phyloP scores from a whole-genome alignment of 2,329 filamentous ascomycete genomes.

The Xylariaceae sp. region DNA sequence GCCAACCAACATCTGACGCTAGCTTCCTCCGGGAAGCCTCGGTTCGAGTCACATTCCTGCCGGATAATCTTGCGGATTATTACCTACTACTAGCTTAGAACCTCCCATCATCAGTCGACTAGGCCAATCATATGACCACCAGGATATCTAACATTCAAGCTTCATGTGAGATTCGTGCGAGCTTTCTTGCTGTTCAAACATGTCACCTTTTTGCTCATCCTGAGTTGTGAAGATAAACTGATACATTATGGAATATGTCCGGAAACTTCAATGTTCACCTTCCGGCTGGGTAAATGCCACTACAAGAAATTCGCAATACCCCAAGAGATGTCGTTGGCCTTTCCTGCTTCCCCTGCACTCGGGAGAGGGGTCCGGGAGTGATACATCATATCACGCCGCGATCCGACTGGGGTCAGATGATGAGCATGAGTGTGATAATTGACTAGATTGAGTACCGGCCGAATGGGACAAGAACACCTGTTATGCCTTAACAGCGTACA shows the following conservation, averaged over 20 bases:
- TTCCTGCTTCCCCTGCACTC: background rate
- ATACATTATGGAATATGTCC: no score
- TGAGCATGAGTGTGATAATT: background rate
- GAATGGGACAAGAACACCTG: background rate
- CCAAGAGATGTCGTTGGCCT: background rate
- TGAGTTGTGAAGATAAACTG: no score
- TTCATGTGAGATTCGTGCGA: no score
- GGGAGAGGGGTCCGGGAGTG: background rate
- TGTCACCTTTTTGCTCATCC: no score
- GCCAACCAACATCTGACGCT: conserved; percentile 5
- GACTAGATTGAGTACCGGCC: background rate
- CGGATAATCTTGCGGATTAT: background rate
- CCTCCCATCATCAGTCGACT: no score
- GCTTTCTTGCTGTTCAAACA: no score
- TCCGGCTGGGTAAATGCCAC: no score
- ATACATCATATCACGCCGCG: background rate
- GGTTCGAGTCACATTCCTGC: background rate
- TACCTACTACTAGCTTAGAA: no score
- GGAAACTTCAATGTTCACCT: no score
- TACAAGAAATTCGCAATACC: background rate
- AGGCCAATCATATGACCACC: no score
- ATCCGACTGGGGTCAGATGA: background rate
- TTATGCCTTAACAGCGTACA: background rate
- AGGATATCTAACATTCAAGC: no score
- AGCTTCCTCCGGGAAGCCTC: conserved; percentile 4